Evolutionary conservation across 495 filamentous ascomycete genomes (phyloP).

Genomic region (Penicillium macrosclerotiorum): DNA sequence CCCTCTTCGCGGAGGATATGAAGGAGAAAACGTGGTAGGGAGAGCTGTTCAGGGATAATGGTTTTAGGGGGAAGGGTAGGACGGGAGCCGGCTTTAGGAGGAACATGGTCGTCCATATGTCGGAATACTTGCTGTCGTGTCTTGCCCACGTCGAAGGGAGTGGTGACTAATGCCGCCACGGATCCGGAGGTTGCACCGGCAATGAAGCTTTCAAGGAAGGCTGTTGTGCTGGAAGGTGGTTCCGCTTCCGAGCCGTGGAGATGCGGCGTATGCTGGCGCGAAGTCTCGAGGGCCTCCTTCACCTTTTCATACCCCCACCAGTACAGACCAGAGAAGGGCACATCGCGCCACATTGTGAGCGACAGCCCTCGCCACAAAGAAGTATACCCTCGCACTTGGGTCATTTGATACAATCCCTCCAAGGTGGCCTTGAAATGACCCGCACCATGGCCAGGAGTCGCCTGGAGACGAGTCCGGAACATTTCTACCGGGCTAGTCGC

Average conservation of each 20-base stretch:
- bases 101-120: conserved; percentile 46
- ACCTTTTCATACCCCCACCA: conserved; percentile 96
- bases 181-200: conserved; percentile 81
- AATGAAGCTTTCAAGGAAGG: conserved; percentile 84
- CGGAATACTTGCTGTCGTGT: conserved; percentile 83
- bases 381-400: conserved; percentile 66
- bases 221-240: conserved; percentile 10
- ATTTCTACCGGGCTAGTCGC: conserved; percentile 91
- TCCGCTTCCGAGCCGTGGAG: conserved; percentile 8
- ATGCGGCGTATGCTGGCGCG: conserved; percentile 48
- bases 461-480: conserved; percentile 90
- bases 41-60: conserved; percentile 63
- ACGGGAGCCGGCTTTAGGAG: conserved; percentile 12
- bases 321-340: conserved; percentile 94
- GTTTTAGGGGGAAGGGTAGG: conserved; percentile 19
- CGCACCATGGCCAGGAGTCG: conserved; percentile 53
- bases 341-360: conserved; percentile 93
- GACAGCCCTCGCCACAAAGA: conserved; percentile 92
- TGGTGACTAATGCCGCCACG: conserved; percentile 84
- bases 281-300: conserved; percentile 60
- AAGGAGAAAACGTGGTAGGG: conserved; percentile 75
- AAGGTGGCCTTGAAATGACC: conserved; percentile 74
- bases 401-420: conserved; percentile 74
- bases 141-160: conserved; percentile 96
- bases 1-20: conserved; percentile 90